These are phyloP conservation scores for Ceratocystis smalleyi DNA, from an alignment of 2,329 filamentous ascomycete genomes.

Conservation along the genomic window DNA sequence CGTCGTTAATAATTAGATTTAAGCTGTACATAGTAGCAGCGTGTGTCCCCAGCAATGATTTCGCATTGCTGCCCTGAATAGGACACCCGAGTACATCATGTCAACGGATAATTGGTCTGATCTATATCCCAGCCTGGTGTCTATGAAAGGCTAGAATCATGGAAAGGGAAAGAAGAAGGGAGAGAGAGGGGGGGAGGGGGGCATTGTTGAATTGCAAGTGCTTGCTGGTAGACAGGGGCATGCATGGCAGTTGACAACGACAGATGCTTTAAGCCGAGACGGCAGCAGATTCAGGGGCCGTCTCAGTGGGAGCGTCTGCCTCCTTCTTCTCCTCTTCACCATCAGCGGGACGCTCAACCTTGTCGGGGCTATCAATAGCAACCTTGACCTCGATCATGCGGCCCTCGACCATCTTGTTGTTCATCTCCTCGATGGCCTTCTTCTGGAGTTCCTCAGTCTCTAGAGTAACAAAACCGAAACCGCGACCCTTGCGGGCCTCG, in stretches of 20 bases:
- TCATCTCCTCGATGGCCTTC: constrained; percentile 96
- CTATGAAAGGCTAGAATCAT: not conserved
- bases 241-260: constrained; percentile 3
- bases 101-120: not conserved
- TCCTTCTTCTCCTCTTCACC: constrained; percentile 24
- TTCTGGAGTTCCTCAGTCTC: constrained; percentile 90
- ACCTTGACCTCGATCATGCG: constrained; percentile 99
- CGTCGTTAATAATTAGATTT: constrained; percentile 17
- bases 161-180: not conserved
- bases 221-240: constrained; percentile 4
- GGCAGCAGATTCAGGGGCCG: not conserved
- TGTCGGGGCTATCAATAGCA: constrained; percentile 97
- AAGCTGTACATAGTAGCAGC: constrained; percentile 8
- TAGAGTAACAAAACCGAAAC: constrained; percentile 95
- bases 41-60: constrained; percentile 7
- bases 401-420: constrained; percentile 97
- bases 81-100: not conserved
- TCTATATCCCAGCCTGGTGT: not conserved
- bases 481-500: constrained; percentile 96
- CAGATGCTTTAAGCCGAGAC: constrained; percentile 7
- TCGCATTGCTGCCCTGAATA: constrained; percentile 6
- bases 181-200: too few species aligned
- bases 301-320: not conserved
- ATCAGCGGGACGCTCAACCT: constrained; percentile 74
- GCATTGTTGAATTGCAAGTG: not conserved